These are phyloP conservation scores for Auriculariales sp. DNA, from an alignment of 768 basidiomycete genomes.

Conservation along the genomic window DNA sequence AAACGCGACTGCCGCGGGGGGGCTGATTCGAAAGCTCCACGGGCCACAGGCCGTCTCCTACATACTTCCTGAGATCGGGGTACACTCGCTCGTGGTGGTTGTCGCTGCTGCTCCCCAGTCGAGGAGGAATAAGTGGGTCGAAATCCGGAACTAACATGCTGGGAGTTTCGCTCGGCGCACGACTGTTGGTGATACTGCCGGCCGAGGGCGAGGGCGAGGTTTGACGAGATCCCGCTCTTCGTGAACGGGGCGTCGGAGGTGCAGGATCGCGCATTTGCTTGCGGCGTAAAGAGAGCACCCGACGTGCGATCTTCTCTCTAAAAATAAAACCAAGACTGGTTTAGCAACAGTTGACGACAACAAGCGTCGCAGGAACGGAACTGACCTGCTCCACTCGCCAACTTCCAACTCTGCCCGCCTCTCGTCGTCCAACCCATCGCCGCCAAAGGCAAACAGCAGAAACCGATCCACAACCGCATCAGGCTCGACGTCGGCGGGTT, in stretches of 20 bases:
- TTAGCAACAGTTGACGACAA: neutral
- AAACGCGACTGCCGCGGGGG: too few species aligned
- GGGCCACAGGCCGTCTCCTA: constrained; percentile 18
- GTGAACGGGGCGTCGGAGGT: too few species aligned
- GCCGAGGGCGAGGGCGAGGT: too few species aligned
- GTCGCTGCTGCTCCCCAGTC: constrained; percentile 14
- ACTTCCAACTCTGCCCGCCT: constrained; percentile 25
- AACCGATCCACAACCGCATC: constrained; percentile 52
- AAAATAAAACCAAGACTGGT: neutral
- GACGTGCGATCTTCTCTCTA: constrained; percentile 46
- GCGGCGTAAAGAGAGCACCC: constrained; percentile 15
- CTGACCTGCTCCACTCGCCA: constrained; percentile 44
- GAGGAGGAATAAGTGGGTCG: constrained; percentile 23
- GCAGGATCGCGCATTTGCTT: too few species aligned
- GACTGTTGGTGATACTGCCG: too few species aligned
- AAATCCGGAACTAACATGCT: constrained; percentile 37
- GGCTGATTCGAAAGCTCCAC: too few species aligned
- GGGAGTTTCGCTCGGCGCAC: constrained; percentile 8
- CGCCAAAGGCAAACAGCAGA: constrained; percentile 14
- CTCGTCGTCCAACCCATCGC: constrained; percentile 30
- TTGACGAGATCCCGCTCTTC: too few species aligned
- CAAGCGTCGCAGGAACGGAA: neutral
- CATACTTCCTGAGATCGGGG: constrained; percentile 7
- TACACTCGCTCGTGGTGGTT: constrained; percentile 9
- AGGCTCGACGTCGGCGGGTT: constrained; percentile 36